Evolutionary conservation across 768 basidiomycete genomes (phyloP).

Genomic region (Trametes sanguinea): DNA sequence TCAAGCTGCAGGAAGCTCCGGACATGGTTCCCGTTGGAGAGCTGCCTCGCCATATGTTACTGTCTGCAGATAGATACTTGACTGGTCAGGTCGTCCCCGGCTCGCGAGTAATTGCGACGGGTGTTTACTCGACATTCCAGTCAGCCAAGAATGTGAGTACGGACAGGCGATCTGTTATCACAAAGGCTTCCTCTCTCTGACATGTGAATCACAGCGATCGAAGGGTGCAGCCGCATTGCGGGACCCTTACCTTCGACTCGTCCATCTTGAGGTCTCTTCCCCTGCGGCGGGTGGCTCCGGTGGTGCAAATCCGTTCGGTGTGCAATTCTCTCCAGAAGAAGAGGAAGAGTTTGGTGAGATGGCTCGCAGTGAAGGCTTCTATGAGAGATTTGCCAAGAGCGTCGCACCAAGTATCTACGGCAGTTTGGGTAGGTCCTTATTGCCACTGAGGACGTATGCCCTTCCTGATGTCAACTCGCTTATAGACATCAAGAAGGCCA

Average conservation of each 20-base stretch:
- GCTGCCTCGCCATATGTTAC: conserved; percentile 90
- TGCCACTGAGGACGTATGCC: too few relatives aligned
- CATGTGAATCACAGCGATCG: conserved; percentile 53
- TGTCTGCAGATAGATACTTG: conserved; percentile 88
- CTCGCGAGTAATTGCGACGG: conserved; percentile 92
- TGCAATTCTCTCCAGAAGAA: conserved; percentile 91
- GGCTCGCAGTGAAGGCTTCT: conserved; percentile 85
- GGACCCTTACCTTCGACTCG: conserved; percentile 90
- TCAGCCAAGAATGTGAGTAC: conserved; percentile 75
- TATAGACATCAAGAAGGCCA: conserved; percentile 96
- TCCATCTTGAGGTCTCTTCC: conserved; percentile 89
- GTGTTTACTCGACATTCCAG: conserved; percentile 96
- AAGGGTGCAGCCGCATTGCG: conserved; percentile 88
- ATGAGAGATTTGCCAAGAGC: conserved; percentile 90
- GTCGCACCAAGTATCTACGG: conserved; percentile 98
- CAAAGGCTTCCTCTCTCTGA: too few relatives aligned
- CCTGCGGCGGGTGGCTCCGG: conserved; percentile 69
- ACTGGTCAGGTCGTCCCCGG: conserved; percentile 95
- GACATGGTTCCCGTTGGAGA: conserved; percentile 99
- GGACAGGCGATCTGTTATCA: too few relatives aligned
- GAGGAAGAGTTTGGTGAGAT: conserved; percentile 96
- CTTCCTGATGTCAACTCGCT: not conserved
- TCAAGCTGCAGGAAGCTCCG: conserved; percentile 98
- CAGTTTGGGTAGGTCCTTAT: conserved; percentile 66
- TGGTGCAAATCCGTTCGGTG: conserved; percentile 81